Evolutionary conservation across 257 asterid genomes (phyloP).

Genomic region (Ballota nigra): DNA sequence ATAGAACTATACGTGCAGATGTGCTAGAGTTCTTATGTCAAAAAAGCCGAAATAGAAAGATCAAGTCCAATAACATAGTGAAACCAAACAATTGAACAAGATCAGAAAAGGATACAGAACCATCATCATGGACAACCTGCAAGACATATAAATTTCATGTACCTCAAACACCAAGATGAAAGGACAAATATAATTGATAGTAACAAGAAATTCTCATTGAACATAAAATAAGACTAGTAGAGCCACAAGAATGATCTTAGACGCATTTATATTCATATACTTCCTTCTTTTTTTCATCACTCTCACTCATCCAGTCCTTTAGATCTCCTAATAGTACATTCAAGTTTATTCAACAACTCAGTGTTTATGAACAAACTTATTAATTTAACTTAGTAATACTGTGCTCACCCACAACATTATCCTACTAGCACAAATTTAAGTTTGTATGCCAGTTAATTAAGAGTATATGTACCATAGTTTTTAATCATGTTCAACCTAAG

Average conservation of each 20-base stretch:
- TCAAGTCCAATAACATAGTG: not conserved
- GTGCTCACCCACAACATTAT: not conserved
- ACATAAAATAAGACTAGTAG: not conserved
- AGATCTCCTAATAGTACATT: not conserved
- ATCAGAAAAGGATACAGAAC: slow-evolving; percentile 80
- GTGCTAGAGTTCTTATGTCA: too few relatives aligned
- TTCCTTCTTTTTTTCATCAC: not conserved
- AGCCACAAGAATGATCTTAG: not conserved
- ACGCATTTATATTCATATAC: not conserved
- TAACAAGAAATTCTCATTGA: not conserved
- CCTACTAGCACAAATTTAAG: not conserved
- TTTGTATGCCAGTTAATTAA: not conserved
- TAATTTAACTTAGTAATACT: not conserved
- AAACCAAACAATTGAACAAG: slow-evolving; percentile 3
- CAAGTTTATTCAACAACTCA: not conserved
- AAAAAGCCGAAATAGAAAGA: not conserved
- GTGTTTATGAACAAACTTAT: not conserved
- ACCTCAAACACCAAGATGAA: not conserved
- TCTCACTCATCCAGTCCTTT: not conserved
- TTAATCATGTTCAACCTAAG: not conserved
- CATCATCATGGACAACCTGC: slow-evolving; percentile 95
- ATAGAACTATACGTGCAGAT: too few relatives aligned
- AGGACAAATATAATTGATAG: not conserved
- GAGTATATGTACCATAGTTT: not conserved
- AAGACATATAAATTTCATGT: slow-evolving; percentile 16